phyloP scores from a whole-genome alignment of 257 asterid genomes.

The Forsythia viridissima region DNA sequence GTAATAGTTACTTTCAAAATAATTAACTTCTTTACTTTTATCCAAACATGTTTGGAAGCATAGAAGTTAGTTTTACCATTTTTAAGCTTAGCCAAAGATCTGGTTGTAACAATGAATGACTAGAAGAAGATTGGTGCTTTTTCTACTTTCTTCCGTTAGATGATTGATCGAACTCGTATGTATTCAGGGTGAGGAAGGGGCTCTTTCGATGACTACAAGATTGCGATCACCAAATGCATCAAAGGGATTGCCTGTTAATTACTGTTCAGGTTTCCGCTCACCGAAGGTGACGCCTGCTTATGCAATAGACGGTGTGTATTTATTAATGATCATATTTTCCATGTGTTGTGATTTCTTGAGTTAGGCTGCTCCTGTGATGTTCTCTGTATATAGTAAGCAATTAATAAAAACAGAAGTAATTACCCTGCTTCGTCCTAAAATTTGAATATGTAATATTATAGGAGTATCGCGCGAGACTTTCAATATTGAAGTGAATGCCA shows the following conservation, averaged over 20 bases:
- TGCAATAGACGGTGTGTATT: conserved; percentile 66
- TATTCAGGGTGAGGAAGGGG: conserved; percentile 95
- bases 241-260: conserved; percentile 88
- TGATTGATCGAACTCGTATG: conserved; percentile 8
- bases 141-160: background rate
- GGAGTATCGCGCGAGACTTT: conserved; percentile 93
- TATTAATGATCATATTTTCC: conserved; percentile 10
- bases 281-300: conserved; percentile 46
- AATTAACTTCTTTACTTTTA: background rate
- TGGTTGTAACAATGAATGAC: background rate
- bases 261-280: conserved; percentile 95
- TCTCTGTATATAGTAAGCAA: background rate
- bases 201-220: conserved; percentile 96
- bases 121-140: background rate
- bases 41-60: background rate
- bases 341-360: background rate
- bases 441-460: conserved; percentile 20
- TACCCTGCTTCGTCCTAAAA: background rate
- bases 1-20: too few relatives aligned
- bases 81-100: background rate
- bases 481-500: conserved; percentile 69
- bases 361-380: background rate
- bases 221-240: conserved; percentile 72
- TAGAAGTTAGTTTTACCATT: background rate
- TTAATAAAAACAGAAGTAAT: background rate